A percentile compares a stretch with the other conserved stretches of the same genome.
phyloP scores from a whole-genome alignment of 495 filamentous ascomycete genomes.

The Aspergillus panamensis region DNA sequence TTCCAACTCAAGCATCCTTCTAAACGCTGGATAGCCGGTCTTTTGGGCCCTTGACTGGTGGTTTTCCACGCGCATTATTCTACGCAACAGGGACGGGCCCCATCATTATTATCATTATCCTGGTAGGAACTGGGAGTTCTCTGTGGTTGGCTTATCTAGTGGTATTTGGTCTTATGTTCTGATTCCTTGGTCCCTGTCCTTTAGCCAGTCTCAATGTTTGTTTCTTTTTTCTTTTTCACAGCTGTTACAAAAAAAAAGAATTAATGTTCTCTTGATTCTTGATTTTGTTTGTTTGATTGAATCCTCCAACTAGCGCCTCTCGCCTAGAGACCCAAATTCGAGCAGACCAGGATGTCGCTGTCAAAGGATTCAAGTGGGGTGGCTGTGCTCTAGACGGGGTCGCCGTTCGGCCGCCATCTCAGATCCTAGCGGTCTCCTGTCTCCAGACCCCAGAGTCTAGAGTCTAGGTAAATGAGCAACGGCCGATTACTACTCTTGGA shows the following conservation, averaged over 20 bases:
- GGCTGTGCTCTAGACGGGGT: conserved; percentile 5
- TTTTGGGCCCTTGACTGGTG: neutral
- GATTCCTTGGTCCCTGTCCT: too few species aligned
- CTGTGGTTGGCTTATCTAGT: too few species aligned
- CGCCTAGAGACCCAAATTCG: neutral
- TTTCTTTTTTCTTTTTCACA: neutral
- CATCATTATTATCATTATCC: neutral
- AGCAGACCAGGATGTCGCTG: neutral
- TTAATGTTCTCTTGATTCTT: neutral
- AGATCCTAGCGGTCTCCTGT: neutral
- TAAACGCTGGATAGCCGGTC: neutral
- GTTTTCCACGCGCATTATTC: neutral
- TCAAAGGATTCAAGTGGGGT: conserved; percentile 5
- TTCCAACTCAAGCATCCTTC: neutral
- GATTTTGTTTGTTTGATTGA: neutral
- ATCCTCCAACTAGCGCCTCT: neutral
- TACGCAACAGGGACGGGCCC: neutral
- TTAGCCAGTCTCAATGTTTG: neutral
- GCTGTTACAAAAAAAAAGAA: neutral
- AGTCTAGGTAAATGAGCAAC: neutral
- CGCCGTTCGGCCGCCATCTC: neutral
- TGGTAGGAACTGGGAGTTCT: neutral
- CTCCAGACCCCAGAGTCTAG: neutral
- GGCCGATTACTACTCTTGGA: neutral
- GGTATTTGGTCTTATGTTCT: too few species aligned